Percentiles rank a stretch among this genome's conserved stretches.
These are phyloP conservation scores for Camellia granthamiana DNA, from an alignment of 148 eudicot species.

Conservation along the genomic window DNA sequence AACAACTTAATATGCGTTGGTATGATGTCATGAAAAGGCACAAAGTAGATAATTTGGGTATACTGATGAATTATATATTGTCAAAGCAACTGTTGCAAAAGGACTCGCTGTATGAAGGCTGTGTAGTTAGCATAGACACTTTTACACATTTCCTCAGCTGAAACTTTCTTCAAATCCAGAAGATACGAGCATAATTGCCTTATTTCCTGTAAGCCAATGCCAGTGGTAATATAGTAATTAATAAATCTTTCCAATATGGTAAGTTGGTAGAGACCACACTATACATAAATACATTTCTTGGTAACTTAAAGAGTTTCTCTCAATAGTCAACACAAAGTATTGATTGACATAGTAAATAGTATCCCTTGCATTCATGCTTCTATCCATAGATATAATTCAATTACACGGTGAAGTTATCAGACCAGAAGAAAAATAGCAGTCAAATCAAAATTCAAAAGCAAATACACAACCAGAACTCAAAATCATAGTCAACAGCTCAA, in stretches of 20 bases:
- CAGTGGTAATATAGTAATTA: not conserved
- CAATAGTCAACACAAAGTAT: no score
- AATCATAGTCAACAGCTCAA: no score
- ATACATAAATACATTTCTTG: no score
- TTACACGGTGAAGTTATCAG: no score
- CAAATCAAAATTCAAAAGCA: no score
- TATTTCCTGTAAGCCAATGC: conserved; percentile 59
- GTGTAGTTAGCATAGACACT: conserved; percentile 95
- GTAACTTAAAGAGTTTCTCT: no score
- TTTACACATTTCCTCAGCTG: conserved; percentile 97
- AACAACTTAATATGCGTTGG: not conserved
- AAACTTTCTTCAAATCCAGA: conserved; percentile 86
- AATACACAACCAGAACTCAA: no score
- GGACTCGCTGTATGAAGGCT: conserved; percentile 86
- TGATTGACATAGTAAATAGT: no score
- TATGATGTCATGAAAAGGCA: not conserved
- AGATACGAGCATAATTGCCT: conserved; percentile 83
- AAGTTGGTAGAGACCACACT: not conserved
- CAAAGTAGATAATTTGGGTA: not conserved
- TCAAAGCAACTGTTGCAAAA: not conserved
- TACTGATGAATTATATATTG: not conserved
- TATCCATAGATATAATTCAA: no score
- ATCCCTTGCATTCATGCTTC: no score
- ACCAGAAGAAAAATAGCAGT: no score
- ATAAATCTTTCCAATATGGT: not conserved